Percentiles rank a stretch among this genome's conserved stretches.
Evolutionary conservation across 2,329 filamentous ascomycete species (phyloP).

Genomic region (Botrytis tulipae): DNA sequence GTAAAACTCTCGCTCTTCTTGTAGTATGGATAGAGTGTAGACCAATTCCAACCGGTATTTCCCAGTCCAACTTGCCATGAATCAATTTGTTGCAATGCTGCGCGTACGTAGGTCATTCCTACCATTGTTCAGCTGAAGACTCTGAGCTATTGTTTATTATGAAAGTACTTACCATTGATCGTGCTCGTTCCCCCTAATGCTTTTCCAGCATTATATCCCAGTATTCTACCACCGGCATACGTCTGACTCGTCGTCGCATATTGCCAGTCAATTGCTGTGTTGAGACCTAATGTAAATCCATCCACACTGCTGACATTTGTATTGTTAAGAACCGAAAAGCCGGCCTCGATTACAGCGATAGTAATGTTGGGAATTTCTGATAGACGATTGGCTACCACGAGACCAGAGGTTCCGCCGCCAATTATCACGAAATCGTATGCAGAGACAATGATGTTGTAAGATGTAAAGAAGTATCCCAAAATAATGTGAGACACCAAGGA

Average conservation of each 20-base stretch:
- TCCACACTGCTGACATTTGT: conserved; percentile 24
- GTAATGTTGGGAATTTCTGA: conserved; percentile 24
- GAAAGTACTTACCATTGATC: conserved; percentile 37
- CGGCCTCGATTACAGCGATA: conserved; percentile 32
- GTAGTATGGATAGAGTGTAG: conserved; percentile 45
- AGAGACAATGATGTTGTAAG: not conserved
- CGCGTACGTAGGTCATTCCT: conserved; percentile 34
- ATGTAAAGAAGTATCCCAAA: not conserved
- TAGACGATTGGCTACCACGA: conserved; percentile 30
- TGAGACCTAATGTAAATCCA: conserved; percentile 22
- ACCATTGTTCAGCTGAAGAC: conserved; percentile 36
- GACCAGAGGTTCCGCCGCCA: conserved; percentile 28
- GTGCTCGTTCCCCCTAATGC: conserved; percentile 27
- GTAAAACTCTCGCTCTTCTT: conserved; percentile 39
- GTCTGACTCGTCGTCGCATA: conserved; percentile 25
- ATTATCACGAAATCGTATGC: conserved; percentile 27
- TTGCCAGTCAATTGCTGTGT: conserved; percentile 29
- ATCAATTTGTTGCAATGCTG: conserved; percentile 40
- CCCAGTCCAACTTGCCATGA: conserved; percentile 44
- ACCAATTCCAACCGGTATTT: conserved; percentile 45
- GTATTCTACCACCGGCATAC: conserved; percentile 19
- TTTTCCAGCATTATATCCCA: conserved; percentile 25
- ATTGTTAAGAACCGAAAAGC: conserved; percentile 24
- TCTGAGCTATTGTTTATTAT: conserved; percentile 17
- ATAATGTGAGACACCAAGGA: not conserved